A percentile compares a stretch with the other conserved stretches of the same genome.
These are phyloP conservation scores for Hippophae rhamnoides DNA, from an alignment of 306 rosid species.

Conservation along the genomic window DNA sequence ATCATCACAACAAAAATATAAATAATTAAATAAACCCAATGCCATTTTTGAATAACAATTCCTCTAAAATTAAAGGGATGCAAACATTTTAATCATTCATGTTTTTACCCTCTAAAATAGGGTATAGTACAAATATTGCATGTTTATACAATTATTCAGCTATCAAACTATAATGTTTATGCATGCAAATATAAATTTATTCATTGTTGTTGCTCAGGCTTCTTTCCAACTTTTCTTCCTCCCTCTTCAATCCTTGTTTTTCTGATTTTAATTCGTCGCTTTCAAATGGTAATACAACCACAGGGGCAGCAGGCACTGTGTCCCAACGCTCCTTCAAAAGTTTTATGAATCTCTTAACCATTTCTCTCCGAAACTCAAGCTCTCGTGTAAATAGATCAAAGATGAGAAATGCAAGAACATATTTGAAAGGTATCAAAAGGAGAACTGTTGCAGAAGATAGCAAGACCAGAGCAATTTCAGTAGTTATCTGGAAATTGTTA, in stretches of 20 bases:
- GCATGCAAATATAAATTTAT: slow-evolving; percentile 1
- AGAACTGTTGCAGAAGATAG: slow-evolving; percentile 55
- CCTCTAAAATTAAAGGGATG: no score
- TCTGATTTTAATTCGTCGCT: slow-evolving; percentile 32
- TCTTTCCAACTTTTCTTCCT: slow-evolving; percentile 33
- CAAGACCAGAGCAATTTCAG: slow-evolving; percentile 71
- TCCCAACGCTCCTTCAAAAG: slow-evolving; percentile 78
- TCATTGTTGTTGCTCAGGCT: slow-evolving; percentile 21
- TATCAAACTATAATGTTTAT: no score
- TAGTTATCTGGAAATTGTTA: slow-evolving; percentile 51
- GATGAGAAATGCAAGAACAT: slow-evolving; percentile 56
- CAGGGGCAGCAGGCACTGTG: slow-evolving; percentile 84
- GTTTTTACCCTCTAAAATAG: no score
- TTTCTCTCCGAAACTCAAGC: slow-evolving; percentile 70
- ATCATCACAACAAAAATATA: no score
- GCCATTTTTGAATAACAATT: no score
- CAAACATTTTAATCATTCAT: no score
- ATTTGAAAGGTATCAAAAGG: slow-evolving; percentile 64
- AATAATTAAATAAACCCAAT: no score
- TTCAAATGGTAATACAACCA: slow-evolving; percentile 71
- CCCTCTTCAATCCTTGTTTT: slow-evolving; percentile 32
- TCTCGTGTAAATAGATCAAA: slow-evolving; percentile 80
- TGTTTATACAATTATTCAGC: no score
- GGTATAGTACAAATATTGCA: no score
- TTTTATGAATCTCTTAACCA: slow-evolving; percentile 52